phyloP scores from a whole-genome alignment of 129 eudicot species.

The Saposhnikovia divaricata region DNA sequence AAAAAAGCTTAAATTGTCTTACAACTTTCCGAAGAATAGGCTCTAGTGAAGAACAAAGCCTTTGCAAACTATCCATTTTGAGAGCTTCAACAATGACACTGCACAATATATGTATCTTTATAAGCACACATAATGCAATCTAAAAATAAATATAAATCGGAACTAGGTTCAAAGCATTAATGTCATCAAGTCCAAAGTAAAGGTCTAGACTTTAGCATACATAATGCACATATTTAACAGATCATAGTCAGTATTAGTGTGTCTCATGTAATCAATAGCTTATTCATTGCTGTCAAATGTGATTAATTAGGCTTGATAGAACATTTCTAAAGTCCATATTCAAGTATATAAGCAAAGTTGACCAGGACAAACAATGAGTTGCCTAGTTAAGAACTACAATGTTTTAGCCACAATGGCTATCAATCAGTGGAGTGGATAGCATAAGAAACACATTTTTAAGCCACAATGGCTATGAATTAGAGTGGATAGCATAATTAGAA shows the following conservation, averaged over 20 bases:
- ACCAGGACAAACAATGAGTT: neutral
- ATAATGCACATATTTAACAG: neutral
- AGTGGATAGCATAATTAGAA: neutral
- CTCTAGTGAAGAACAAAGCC: constrained; percentile 93
- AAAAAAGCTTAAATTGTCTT: constrained; percentile 40
- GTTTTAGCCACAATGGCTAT: neutral
- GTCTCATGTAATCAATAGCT: neutral
- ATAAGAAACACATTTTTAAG: neutral
- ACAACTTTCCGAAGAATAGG: constrained; percentile 99
- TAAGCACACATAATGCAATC: neutral
- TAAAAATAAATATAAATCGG: neutral
- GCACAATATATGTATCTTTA: constrained; percentile 25
- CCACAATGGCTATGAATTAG: neutral
- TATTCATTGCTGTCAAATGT: neutral
- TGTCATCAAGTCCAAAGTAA: neutral
- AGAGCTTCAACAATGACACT: constrained; percentile 99
- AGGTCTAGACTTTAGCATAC: neutral
- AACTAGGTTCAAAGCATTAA: neutral
- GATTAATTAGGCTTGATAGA: neutral
- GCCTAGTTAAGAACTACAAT: neutral
- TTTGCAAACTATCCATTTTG: constrained; percentile 96
- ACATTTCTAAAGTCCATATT: neutral
- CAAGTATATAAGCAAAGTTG: neutral
- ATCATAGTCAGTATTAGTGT: neutral
- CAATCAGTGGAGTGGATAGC: neutral